Base-by-base conservation (phyloP, 345 rosid genomes). In the Microcos paniculata region DNA sequence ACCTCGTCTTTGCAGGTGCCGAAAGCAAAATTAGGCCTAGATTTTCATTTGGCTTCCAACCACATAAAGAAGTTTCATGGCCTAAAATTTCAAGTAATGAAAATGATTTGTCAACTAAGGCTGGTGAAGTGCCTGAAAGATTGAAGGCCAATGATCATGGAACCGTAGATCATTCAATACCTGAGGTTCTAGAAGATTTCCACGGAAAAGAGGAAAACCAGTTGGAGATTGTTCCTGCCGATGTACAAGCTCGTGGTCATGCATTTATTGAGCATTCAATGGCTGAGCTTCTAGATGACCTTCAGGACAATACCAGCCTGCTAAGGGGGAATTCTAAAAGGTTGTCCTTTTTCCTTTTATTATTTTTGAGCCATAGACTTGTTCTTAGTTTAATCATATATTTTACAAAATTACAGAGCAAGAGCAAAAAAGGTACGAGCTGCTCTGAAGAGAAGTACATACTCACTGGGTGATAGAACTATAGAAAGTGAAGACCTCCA, bases 231-330 rank as follows among this genome's bases (percentile, higher is more conserved):
- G 19, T 76, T 67, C 80, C 59, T 12, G 62, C 73, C 35, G 75
- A 82, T 56, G 78, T 61, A 4, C 76, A 80, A 80, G 79, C 78
- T 58, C 23, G 58, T 70, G 70, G 72, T 53, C 46, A 75, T 74
- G 73, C 72, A 28, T 69, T 62, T 74, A 55, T 55, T 53, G 71
- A 78, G 75, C 84, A 76, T 73, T 81, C 92, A 72, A 82, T 88
- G 84, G 78, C 89, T 66, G 86, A 83, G 70, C 80, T 83, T 78
- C 78, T 87, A 62, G 85, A 80, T 79, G 85, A 74, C 72, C 85
- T 87, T 78, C 90, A 74, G 72, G 85, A 82, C 62, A 86, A 70
- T 52, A 78, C 73, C 18, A 62, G 70, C 68, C 79, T 59, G 26
- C 85, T 35, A 13, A 77, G 71, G 62, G 77, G 51, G 82, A 73